Percentiles rank a stretch among this genome's conserved stretches.
phyloP scores from a whole-genome alignment of 441 rosid species.

The Pelargonium cotyledonis region DNA sequence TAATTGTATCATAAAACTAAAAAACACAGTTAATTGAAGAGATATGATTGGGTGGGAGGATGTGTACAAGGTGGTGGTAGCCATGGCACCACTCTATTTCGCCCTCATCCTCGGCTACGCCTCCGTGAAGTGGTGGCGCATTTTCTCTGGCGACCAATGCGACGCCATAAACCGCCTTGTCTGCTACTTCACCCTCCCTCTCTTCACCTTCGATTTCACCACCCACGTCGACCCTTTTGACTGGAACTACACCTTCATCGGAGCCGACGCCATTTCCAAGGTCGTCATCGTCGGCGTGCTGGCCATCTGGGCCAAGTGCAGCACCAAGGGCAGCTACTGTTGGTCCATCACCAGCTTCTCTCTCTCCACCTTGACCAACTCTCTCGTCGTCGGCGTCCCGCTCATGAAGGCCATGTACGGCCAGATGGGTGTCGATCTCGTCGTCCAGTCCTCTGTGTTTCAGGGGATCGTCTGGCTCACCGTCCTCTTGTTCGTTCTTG shows the following conservation, averaged over 20 bases:
- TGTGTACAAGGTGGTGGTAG: conserved; percentile 71
- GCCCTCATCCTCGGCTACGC: conserved; percentile 80
- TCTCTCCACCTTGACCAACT: conserved; percentile 61
- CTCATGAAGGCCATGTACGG: conserved; percentile 79
- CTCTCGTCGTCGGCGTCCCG: conserved; percentile 84
- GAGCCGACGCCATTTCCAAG: conserved; percentile 68
- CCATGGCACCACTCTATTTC: conserved; percentile 74
- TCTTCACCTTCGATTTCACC: conserved; percentile 74
- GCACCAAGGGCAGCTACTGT: conserved; percentile 60
- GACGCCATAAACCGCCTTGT: conserved; percentile 68
- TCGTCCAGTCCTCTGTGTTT: conserved; percentile 65
- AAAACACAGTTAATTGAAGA: no score
- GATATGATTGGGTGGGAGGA: conserved; percentile 71
- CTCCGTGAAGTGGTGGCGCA: conserved; percentile 84
- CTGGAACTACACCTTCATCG: conserved; percentile 67
- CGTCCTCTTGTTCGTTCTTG: conserved; percentile 54
- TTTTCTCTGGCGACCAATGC: conserved; percentile 67
- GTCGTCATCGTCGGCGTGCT: conserved; percentile 50
- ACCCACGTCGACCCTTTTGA: conserved; percentile 73
- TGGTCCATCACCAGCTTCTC: conserved; percentile 94
- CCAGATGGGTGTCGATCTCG: conserved; percentile 58
- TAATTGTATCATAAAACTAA: no score
- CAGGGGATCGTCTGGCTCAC: conserved; percentile 83
- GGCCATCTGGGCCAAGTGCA: conserved; percentile 69
- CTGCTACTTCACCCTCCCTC: conserved; percentile 75